Evolutionary conservation across 2,329 filamentous ascomycete genomes (phyloP), one percentile per base, ranked within the genome.

Genomic region (Acephala macrosclerotiorum): DNA sequence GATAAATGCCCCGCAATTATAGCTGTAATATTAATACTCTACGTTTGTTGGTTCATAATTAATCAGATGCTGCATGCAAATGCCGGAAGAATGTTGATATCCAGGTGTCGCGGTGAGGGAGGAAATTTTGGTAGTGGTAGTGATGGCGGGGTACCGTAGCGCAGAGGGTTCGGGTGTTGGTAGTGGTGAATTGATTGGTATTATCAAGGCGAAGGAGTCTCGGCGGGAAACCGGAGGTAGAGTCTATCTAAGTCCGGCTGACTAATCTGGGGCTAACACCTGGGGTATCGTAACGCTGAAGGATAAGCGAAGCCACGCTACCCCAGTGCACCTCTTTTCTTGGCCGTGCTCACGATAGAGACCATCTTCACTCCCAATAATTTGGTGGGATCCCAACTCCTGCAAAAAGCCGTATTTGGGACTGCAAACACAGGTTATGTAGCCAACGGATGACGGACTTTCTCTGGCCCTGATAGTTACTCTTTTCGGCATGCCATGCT

Each of bases 1-100:
- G 58, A 42, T 33, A 55, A 58, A 53, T 61, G 63, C 63, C 49
- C 49, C 49, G 58, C 63, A 60, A 33, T 5, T 45, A 61, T 25
- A 8, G 47, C 58, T 4, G 35, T 22, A 18, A 38, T 36, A 64
- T 22, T 26, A 47, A 38, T 45, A 42, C 26, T n/a, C 9, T 11
- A n/a, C n/a, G 29, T 16, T 40, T 20, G 14, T 11, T 4, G n/a
- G 14, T 25, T 14, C 3, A 26, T 53, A 25, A 53, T 53, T 25
- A 53, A 18, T 25, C 12, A 26, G 25, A 8, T 53, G 49, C 26
- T 53, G 49, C 49, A 53, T 22, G 25, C 49, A 53, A 53, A 33
- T 53, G 49, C 49, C 49, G 49, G 49, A 29, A 5, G 49, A 53
- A 53, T 53, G 3, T 1, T 18, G 3, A 12, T 26, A n/a, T 18